A percentile compares a stretch with the other conserved stretches of the same genome.
These are phyloP conservation scores for Trichosporon coremiiforme DNA, from an alignment of 1,284 basidiomycete species.

Conservation along the genomic window DNA sequence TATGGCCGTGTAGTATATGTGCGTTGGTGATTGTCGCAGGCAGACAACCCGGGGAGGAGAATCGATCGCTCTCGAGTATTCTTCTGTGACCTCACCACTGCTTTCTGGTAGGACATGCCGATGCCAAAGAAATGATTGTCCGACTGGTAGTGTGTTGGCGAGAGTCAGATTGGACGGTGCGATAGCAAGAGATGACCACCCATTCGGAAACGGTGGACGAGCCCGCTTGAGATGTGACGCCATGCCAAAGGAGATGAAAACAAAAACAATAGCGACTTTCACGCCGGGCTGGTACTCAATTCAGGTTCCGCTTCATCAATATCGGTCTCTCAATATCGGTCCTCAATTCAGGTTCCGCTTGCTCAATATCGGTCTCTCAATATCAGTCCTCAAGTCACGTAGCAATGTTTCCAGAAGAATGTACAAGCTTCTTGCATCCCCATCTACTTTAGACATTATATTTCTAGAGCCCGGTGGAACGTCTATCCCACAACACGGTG, in stretches of 20 bases:
- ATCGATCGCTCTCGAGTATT: slow-evolving; percentile 51
- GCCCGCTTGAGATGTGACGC: not conserved
- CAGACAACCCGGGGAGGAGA: slow-evolving; percentile 68
- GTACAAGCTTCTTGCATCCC: not conserved
- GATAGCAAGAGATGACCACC: slow-evolving; percentile 44
- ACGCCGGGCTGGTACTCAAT: too few relatives aligned
- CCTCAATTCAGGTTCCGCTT: too few relatives aligned
- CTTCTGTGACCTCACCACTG: slow-evolving; percentile 34
- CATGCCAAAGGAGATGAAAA: not conserved
- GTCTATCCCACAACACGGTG: slow-evolving; percentile 54
- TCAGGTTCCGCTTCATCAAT: too few relatives aligned
- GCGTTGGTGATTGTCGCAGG: slow-evolving; percentile 70
- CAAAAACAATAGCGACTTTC: not conserved
- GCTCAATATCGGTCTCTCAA: too few relatives aligned
- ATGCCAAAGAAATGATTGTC: slow-evolving; percentile 56
- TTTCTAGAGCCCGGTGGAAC: too few relatives aligned
- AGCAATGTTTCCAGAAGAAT: too few relatives aligned
- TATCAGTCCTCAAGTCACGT: too few relatives aligned
- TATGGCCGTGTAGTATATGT: slow-evolving; percentile 70
- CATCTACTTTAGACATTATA: not conserved
- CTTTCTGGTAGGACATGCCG: slow-evolving; percentile 32
- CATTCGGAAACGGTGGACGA: slow-evolving; percentile 46
- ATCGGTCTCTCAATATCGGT: too few relatives aligned
- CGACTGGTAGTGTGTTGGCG: slow-evolving; percentile 54
- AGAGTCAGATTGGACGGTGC: slow-evolving; percentile 45